Evolutionary conservation across 2,329 filamentous ascomycete genomes (phyloP).

Genomic region (Talaromyces marneffei): DNA sequence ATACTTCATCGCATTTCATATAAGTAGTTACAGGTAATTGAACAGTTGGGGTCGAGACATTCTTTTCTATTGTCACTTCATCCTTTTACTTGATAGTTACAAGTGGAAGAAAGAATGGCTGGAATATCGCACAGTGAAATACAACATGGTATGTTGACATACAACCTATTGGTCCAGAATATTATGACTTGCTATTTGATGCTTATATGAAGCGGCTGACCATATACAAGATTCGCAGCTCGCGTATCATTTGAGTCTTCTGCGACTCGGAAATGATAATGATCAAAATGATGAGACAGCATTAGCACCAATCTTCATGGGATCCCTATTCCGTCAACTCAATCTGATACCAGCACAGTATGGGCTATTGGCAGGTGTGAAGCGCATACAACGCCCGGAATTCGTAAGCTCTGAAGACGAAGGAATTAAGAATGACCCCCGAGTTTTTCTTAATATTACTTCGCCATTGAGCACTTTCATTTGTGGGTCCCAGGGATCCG

Average conservation of each 20-base stretch:
- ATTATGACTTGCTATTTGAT: no score
- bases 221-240: neutral
- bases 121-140: neutral
- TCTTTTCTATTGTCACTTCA: no score
- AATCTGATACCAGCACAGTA: neutral
- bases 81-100: neutral
- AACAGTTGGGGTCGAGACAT: no score
- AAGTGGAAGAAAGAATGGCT: conserved; percentile 32
- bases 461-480: conserved; percentile 56
- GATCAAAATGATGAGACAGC: neutral
- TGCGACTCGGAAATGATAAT: neutral
- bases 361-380: neutral
- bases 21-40: neutral
- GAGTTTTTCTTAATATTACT: conserved; percentile 44
- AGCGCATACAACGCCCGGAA: neutral
- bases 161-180: neutral
- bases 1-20: neutral
- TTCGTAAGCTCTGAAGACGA: neutral
- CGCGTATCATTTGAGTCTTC: neutral
- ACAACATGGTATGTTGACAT: neutral
- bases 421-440: neutral
- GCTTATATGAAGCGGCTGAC: neutral
- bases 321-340: neutral
- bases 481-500: conserved; percentile 58
- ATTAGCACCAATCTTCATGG: neutral